Percentiles rank a stretch among this genome's conserved stretches.
Conservation (phyloP, 2,329 filamentous ascomycete species). For the Hypoxylon sp. region DNA sequence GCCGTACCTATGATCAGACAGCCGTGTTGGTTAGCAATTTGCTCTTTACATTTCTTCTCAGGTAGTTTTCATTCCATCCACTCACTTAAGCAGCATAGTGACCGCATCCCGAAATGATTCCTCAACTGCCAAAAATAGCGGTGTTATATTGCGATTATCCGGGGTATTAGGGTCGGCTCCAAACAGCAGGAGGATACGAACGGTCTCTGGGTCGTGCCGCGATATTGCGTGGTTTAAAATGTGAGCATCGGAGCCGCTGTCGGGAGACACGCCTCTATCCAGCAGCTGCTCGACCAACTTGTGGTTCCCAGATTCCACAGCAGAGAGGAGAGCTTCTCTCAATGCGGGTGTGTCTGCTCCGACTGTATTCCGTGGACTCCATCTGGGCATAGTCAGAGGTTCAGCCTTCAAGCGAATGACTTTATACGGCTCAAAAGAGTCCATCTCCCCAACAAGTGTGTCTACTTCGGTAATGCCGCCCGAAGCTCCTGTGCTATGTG, state of each 20-base stretch:
- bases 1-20: constrained; percentile 61
- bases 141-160: constrained; percentile 65
- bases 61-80: not conserved
- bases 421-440: constrained; percentile 55
- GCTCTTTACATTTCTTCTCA: not conserved
- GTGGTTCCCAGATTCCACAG: constrained; percentile 71
- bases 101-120: constrained; percentile 70
- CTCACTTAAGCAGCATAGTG: constrained; percentile 69
- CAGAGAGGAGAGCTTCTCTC: constrained; percentile 65
- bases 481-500: constrained; percentile 41
- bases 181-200: constrained; percentile 70
- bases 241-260: constrained; percentile 62
- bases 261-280: constrained; percentile 69
- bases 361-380: constrained; percentile 63
- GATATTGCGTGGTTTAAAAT: constrained; percentile 68
- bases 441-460: constrained; percentile 55
- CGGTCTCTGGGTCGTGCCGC: constrained; percentile 66
- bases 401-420: constrained; percentile 67
- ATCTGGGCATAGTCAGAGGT: constrained; percentile 66
- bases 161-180: constrained; percentile 69
- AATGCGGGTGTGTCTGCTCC: constrained; percentile 62
- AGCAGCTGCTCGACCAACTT: constrained; percentile 71
- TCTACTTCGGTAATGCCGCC: constrained; percentile 47
- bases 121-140: constrained; percentile 67
- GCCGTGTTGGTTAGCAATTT: constrained; percentile 15